Evolutionary conservation across 495 filamentous ascomycete genomes (phyloP).

Genomic region (Staphylotrichum tortipilum): DNA sequence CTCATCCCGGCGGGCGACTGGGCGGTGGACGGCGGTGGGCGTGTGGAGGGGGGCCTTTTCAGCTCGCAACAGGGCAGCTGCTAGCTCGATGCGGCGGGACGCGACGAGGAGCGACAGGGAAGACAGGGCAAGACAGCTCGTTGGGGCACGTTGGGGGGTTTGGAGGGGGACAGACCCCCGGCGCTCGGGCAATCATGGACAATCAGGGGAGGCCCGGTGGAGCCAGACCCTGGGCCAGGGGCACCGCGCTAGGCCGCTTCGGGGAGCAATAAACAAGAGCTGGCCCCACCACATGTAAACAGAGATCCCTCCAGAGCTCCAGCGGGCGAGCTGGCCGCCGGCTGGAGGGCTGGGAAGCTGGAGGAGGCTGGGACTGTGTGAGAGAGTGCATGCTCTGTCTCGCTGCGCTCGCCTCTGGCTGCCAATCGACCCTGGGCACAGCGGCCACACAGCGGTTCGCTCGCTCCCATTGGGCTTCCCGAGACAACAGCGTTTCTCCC

Average conservation of each 20-base stretch:
- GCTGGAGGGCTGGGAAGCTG: too few species aligned
- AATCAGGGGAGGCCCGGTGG: slow-evolving; percentile 15
- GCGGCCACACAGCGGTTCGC: slow-evolving; percentile 14
- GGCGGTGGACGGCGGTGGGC: background rate
- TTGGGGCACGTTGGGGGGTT: too few species aligned
- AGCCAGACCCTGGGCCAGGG: slow-evolving; percentile 9
- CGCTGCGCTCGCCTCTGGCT: slow-evolving; percentile 4
- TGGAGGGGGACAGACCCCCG: too few species aligned
- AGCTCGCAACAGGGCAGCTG: slow-evolving; percentile 22
- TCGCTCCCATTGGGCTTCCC: slow-evolving; percentile 24
- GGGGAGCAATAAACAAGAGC: slow-evolving; percentile 28
- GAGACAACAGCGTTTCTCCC: too few species aligned
- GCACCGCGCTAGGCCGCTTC: slow-evolving; percentile 24
- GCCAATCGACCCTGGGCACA: slow-evolving; percentile 15
- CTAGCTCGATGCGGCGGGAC: slow-evolving; percentile 22
- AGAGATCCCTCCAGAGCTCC: too few species aligned
- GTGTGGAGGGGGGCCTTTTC: slow-evolving; percentile 12
- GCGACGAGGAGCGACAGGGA: slow-evolving; percentile 14
- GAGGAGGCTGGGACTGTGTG: too few species aligned
- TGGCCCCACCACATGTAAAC: slow-evolving; percentile 28
- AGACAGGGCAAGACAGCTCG: slow-evolving; percentile 16
- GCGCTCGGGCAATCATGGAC: too few species aligned
- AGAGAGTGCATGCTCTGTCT: background rate
- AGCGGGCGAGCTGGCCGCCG: too few species aligned
- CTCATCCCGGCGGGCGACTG: background rate